Percentiles rank a stretch among this genome's conserved stretches.
Conservation (phyloP, 371 early-diverging fungal species). For the Syncephalastrum racemosum region DNA sequence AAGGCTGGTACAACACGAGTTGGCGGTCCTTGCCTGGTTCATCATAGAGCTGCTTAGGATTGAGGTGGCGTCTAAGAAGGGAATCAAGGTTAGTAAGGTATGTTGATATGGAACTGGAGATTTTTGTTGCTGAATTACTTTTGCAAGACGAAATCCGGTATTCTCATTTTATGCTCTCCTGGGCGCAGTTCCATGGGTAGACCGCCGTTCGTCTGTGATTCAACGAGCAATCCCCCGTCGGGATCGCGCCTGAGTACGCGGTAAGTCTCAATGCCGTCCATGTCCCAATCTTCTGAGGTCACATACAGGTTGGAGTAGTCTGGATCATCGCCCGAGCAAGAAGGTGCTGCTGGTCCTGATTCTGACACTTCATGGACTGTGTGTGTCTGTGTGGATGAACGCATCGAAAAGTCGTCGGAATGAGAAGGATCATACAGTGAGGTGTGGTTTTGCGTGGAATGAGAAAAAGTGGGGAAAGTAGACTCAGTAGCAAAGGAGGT, state of each 20-base stretch:
- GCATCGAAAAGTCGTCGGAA: no score
- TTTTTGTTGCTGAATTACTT: neutral
- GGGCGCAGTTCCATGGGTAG: slow-evolving; percentile 8
- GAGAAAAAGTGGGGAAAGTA: no score
- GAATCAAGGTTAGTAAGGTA: no score
- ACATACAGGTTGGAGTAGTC: neutral
- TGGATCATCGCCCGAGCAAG: neutral
- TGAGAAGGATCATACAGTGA: no score
- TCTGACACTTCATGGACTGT: neutral
- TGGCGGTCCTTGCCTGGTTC: neutral
- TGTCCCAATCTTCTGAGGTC: neutral
- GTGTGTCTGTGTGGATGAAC: no score
- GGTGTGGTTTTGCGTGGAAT: no score
- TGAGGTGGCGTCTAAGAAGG: no score
- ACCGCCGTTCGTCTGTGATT: no score
- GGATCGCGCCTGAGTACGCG: no score
- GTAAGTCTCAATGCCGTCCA: neutral
- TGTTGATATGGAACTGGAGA: neutral
- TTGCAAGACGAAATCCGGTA: slow-evolving; percentile 10
- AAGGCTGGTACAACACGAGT: neutral
- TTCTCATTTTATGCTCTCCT: slow-evolving; percentile 8
- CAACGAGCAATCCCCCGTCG: no score
- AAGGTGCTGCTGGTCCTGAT: slow-evolving; percentile 2
- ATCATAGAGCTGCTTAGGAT: no score
- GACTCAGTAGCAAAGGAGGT: no score